Base-by-base conservation (phyloP, 2,329 filamentous ascomycete species). In the Balansia obtecta region DNA sequence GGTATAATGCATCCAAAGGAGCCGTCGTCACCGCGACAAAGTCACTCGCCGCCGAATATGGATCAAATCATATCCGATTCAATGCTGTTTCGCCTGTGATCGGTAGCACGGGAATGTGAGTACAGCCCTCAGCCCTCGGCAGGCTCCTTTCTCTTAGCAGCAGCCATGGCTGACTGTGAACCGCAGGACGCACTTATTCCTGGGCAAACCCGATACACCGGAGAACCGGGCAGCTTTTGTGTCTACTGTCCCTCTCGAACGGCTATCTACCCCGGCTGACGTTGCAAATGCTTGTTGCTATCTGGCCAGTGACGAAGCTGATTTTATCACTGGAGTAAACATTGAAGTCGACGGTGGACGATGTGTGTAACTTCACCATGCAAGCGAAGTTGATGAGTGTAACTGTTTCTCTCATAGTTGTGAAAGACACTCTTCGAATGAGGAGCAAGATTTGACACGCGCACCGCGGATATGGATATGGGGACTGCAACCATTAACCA, bases 261-360 rank as follows among this genome's bases (percentile, higher is more conserved):
- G 79, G 13, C 69, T 72, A 3, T 75, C 76, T 1, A 74, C 74
- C n/a, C 74, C 79, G 1, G 69, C 72, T 10, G 85, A 89, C 62
- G 76, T 89, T 37, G 84, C 82, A 2, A 86, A 86, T 58, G 82
- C 83, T 27, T 82, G 79, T 54, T 72, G 82, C 16, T 89, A 83
- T 61, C 63, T 89, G 44, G 82, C 82, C 2, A 85, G 82, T 52
- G 81, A 87, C 30, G 85, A 88, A 60, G 82, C 80, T 0, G 70
- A 3, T 88, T 88, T 50, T n/a, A 52, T 52, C n/a, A 50, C 47
- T 11, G 47, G 50, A 4, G 50, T 52, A 7, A 52, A 52, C 33
- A 30, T 50, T 7, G 50, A 52, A 44, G 47, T 45, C 20, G 50
- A 52, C 39, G 50, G 50, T 4, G 62, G 60, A n/a, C 55, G 58